A percentile compares a stretch with the other conserved stretches of the same genome.
Conservation (phyloP, 148 eudicot genomes). For the Bassia scoparia region DNA sequence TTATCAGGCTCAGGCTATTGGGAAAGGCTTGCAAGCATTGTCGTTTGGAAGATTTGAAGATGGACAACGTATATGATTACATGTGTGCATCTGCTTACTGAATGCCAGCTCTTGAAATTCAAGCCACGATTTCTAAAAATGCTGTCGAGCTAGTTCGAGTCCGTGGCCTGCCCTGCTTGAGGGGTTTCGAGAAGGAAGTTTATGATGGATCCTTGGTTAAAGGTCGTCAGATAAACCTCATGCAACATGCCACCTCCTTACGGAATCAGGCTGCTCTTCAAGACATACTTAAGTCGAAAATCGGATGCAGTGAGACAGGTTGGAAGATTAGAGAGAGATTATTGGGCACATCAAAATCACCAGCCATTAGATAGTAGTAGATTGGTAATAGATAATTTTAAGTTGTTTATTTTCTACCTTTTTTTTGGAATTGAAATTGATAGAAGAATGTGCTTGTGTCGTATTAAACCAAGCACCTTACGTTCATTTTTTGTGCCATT, state of each 20-base stretch:
- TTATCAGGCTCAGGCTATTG: conserved; percentile 66
- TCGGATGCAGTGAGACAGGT: conserved; percentile 39
- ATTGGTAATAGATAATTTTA: conserved; percentile 12
- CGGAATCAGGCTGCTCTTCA: conserved; percentile 26
- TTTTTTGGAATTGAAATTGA: background rate
- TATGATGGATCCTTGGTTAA: conserved; percentile 59
- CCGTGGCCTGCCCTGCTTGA: conserved; percentile 56
- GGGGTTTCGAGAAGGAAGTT: conserved; percentile 50
- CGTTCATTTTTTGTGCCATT: conserved; percentile 10
- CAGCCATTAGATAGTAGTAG: conserved; percentile 16
- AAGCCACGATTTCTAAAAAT: conserved; percentile 50
- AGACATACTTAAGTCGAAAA: conserved; percentile 30
- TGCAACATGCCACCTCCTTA: conserved; percentile 74
- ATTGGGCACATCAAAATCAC: conserved; percentile 38
- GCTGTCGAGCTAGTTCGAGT: conserved; percentile 79
- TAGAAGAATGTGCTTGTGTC: conserved; percentile 1
- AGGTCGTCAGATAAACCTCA: conserved; percentile 40
- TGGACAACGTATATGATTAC: conserved; percentile 81
- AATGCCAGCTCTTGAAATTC: conserved; percentile 62
- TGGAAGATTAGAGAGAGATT: conserved; percentile 52
- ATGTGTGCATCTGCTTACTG: conserved; percentile 72
- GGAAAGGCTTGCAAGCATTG: conserved; percentile 51
- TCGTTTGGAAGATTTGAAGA: conserved; percentile 51
- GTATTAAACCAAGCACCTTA: conserved; percentile 11
- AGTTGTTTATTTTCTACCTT: background rate